Base-by-base conservation (phyloP, 2,329 filamentous ascomycete species). In the Teratosphaeria viscida region DNA sequence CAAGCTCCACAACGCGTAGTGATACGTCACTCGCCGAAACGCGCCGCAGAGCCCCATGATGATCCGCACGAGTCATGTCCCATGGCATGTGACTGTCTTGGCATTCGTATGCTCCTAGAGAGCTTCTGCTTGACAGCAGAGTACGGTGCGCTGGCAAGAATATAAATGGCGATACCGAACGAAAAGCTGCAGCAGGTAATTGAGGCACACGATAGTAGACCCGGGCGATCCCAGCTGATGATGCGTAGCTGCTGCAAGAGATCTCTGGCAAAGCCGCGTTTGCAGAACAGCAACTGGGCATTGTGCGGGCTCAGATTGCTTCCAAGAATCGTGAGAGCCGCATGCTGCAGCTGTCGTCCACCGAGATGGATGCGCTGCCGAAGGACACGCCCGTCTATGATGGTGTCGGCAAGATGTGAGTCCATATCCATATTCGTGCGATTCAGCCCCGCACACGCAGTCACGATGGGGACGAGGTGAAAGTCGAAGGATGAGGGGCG, bases 341-440 rank as follows among this genome's bases (percentile, higher is more conserved):
- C 53, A 85, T 96, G 76, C 81, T 95, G 52, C 89, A 95, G 74
- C 79, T 99, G 65, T 97, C 92, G 1, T 82, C 87, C 39, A 89
- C 82, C 64, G 94, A 99, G 75, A 80, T 97, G 56, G 82, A 84
- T n/a, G 81, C 84, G 6, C 76, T 99, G 62, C 87, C 91, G 3
- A 73, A 82, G 19, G 83, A 87, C 55, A 94, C 90, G 0, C 86
- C 86, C 35, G 84, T 96, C 32, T 99, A 97, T 70, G 92, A 97
- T 76, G 92, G 92, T 5, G 88, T 97, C 11, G 94, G 94, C 57
- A 99, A 97, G 78, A 97, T 99, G 94, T 96, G 75, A 62, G 66
- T 23, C 27, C 34, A 39, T 12, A 57, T 19, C 11, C 23, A 5
- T 19, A 29, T 37, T 16, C 34, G 34, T 26, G 5, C n/a, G 16